These are phyloP conservation scores for Suillus subaureus DNA, from an alignment of 768 basidiomycete species.

Conservation along the genomic window DNA sequence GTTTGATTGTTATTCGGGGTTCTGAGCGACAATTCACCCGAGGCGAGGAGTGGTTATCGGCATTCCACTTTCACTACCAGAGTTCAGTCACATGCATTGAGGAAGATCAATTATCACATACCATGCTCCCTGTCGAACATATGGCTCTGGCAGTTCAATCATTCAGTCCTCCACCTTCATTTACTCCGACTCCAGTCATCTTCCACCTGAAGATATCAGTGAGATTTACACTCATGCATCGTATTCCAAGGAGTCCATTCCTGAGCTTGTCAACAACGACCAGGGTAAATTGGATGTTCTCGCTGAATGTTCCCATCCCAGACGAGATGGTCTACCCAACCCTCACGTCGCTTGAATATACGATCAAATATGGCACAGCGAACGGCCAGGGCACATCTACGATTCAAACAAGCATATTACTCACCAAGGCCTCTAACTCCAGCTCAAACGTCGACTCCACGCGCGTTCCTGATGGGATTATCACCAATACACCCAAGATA, in stretches of 20 bases:
- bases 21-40: background rate
- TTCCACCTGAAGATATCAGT: background rate
- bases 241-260: background rate
- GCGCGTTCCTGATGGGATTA: background rate
- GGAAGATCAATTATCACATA: background rate
- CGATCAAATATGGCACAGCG: background rate
- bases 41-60: background rate
- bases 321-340: background rate
- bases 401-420: conserved; percentile 1
- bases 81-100: background rate
- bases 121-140: background rate
- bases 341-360: background rate
- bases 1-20: background rate
- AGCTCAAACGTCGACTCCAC: background rate
- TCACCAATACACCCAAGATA: background rate
- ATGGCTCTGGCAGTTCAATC: background rate
- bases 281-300: background rate
- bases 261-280: background rate
- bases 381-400: background rate
- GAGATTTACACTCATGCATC: background rate
- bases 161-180: background rate
- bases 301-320: conserved; percentile 1
- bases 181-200: background rate
- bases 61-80: background rate
- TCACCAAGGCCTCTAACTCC: background rate